These are phyloP conservation scores for Fusarium citri DNA, from an alignment of 2,329 filamentous ascomycete species.

Conservation along the genomic window DNA sequence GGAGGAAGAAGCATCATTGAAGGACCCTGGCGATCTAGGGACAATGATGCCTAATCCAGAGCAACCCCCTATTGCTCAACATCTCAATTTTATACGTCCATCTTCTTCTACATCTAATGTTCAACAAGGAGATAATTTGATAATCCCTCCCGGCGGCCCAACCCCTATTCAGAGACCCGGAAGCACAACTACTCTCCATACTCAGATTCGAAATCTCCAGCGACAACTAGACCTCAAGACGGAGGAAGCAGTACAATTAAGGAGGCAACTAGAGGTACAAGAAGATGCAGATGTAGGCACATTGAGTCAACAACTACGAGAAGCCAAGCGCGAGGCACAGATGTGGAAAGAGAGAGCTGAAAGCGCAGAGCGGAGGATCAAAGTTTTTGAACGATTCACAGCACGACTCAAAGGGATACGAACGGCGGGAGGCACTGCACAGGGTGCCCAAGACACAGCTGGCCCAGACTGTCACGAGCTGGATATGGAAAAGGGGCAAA, in stretches of 20 bases:
- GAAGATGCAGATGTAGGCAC: constrained; percentile 58
- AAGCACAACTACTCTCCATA: constrained; percentile 56
- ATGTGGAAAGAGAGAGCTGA: constrained; percentile 68
- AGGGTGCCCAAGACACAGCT: background rate
- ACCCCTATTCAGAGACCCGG: constrained; percentile 40
- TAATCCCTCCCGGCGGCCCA: background rate
- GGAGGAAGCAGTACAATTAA: constrained; percentile 60
- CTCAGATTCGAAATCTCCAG: constrained; percentile 63
- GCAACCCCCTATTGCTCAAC: constrained; percentile 54
- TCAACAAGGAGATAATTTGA: constrained; percentile 1
- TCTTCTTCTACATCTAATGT: constrained; percentile 47
- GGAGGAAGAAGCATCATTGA: constrained; percentile 15
- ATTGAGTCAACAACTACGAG: constrained; percentile 61
- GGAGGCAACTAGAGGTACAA: constrained; percentile 59
- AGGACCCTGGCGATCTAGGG: constrained; percentile 50
- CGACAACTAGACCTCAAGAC: constrained; percentile 58
- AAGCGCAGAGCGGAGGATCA: constrained; percentile 64
- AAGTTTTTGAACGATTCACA: constrained; percentile 60
- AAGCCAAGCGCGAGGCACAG: constrained; percentile 47
- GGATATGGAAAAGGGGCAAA: background rate
- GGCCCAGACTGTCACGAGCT: background rate
- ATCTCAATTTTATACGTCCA: constrained; percentile 52
- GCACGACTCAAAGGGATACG: constrained; percentile 49
- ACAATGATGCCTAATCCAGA: constrained; percentile 54
- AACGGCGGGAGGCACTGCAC: constrained; percentile 27